phyloP scores from a whole-genome alignment of 2,329 filamentous ascomycete species.

The Xylariomycetidae sp. region DNA sequence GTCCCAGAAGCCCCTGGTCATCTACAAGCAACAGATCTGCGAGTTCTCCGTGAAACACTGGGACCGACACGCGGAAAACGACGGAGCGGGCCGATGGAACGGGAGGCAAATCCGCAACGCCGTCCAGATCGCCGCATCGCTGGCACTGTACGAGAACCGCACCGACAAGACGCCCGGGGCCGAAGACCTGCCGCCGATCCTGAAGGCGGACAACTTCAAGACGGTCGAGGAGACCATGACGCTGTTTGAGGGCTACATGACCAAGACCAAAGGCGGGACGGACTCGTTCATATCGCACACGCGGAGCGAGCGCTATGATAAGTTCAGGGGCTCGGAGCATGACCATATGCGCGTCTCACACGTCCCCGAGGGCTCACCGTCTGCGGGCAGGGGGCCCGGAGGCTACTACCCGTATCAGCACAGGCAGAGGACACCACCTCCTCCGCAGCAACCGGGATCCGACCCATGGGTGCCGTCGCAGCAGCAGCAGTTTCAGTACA shows the following conservation, averaged over 20 bases:
- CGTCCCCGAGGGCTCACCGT: too few relatives aligned
- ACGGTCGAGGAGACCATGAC: constrained; percentile 6
- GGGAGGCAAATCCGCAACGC: constrained; percentile 10
- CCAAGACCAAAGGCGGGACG: constrained; percentile 5
- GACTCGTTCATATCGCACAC: constrained; percentile 3
- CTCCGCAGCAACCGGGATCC: too few relatives aligned
- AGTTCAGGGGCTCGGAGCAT: constrained; percentile 1
- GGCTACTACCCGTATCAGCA: too few relatives aligned
- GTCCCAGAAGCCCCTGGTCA: not conserved
- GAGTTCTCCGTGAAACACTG: constrained; percentile 4
- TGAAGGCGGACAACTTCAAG: constrained; percentile 3
- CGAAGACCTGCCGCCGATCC: not conserved
- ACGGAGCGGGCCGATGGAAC: constrained; percentile 9
- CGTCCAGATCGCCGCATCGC: constrained; percentile 8
- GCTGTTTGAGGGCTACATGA: constrained; percentile 8
- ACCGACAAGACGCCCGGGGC: not conserved
- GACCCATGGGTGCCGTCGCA: too few relatives aligned
- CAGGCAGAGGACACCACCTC: too few relatives aligned
- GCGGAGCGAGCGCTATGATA: constrained; percentile 6
- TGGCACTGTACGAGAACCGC: constrained; percentile 7
- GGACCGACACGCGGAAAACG: not conserved
- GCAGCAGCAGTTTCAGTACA: too few relatives aligned
- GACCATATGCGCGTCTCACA: too few relatives aligned
- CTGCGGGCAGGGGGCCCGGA: too few relatives aligned
- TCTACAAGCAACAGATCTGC: constrained; percentile 3